Base-by-base conservation (phyloP, 2,329 filamentous ascomycete species). In the Sporothrix curviconia region DNA sequence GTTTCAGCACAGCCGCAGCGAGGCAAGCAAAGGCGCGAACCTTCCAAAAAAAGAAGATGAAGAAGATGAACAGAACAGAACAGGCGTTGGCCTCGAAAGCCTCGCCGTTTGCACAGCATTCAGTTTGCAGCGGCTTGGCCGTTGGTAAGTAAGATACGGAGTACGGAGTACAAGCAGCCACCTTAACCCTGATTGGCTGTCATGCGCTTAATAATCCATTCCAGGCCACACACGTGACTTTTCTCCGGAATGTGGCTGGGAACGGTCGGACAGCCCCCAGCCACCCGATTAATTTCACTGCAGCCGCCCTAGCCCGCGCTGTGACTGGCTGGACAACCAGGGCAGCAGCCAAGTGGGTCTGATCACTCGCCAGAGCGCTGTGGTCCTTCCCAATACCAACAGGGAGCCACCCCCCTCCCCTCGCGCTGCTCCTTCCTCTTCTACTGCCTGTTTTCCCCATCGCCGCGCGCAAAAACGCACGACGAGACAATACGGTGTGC, bases 201-300 rank as follows among this genome's bases (percentile, higher is more conserved):
- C 19, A 14, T 4, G 22, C 5, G 25, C 39, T 43, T 46, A 55
- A 17, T 28, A 22, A 40, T 32, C 30, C 0, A 19, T 2, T 2
- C 15, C 8, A 19, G 8, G 14, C 12, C 12, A 9, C 1, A 30
- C 44, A 57, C 50, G 39, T 53, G 19, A 40, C 17, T 7, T 9
- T 19, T 0, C 11, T 7, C 17, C 40, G 39, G 39, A 54, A 37
- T 61, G 61, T 60, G 57, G 59, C 58, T 59, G 60, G 56, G 54
- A 36, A 4, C 50, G 40, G n/a, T 22, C 3, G n/a, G 15, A 8
- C 19, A 24, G n/a, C n/a, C n/a, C 57, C 62, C 62, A 64, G 62
- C 62, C 62, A 64, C 62, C 62, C 30, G 58, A 64, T 64, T 64
- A 64, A 64, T 64, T 64, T 63, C 60, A 36, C 46, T 51, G 30